Percentiles rank a stretch among this genome's conserved stretches.
These are phyloP conservation scores for Rhodofomes roseus DNA, from an alignment of 1,284 basidiomycete species.

Conservation along the genomic window DNA sequence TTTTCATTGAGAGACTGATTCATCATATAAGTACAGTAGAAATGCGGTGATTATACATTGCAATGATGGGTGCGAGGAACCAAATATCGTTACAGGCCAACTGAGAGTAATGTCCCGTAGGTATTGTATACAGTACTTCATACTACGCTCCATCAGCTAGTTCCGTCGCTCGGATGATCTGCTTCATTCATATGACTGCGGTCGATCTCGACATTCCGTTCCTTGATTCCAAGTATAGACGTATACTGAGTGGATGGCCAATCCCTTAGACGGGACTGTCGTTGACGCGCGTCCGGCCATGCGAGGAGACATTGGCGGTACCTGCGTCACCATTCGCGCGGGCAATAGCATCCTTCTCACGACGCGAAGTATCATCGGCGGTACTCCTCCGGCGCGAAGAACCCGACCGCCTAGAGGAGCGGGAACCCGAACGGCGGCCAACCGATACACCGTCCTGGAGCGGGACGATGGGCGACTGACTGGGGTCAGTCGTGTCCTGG, in stretches of 20 bases:
- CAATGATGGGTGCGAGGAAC: background rate
- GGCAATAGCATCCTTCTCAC: background rate
- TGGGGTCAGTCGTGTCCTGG: slow-evolving; percentile 40
- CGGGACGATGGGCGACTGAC: slow-evolving; percentile 37
- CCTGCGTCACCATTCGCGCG: background rate
- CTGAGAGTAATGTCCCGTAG: background rate
- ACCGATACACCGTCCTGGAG: slow-evolving; percentile 13
- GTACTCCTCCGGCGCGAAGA: background rate
- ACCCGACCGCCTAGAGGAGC: background rate
- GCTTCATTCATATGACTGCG: background rate
- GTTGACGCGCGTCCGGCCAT: background rate
- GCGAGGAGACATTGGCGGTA: background rate
- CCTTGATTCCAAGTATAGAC: background rate
- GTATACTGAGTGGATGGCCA: background rate
- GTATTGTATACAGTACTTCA: background rate
- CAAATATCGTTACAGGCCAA: background rate
- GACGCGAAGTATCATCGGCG: background rate
- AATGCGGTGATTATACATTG: background rate
- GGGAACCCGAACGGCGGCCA: background rate
- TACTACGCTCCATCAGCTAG: background rate
- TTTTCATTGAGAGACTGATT: background rate
- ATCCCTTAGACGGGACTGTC: background rate
- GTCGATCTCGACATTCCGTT: background rate
- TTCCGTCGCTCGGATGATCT: background rate
- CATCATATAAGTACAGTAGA: background rate